Base-by-base conservation (phyloP, 495 filamentous ascomycete species). In the Friedmanniomyces endolithicus region DNA sequence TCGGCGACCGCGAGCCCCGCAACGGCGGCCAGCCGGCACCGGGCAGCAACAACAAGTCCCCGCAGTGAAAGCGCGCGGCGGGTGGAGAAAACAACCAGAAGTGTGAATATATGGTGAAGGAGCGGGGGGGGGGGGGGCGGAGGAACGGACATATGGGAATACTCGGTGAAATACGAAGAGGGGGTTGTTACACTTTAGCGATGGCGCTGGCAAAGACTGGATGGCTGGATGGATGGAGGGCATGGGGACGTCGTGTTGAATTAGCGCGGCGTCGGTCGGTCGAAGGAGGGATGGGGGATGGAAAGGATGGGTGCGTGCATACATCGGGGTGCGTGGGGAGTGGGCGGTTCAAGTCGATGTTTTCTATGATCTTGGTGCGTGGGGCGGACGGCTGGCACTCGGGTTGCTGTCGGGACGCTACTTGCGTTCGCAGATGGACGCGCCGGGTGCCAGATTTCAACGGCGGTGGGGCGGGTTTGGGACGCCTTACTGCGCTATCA, bases 1-100 rank as follows among this genome's bases (percentile, higher is more conserved):
- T 65, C 34, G 52, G 61, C 47, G 61, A 65, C 27, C 52, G 53
- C 48, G 60, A 60, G 35, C 48, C 53, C 11, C 57, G 63, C 43
- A 63, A 65, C 40, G 63, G n/a, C n/a, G n/a, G 60, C 4, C 57
- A 56, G 34, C 11, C 24, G 23, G 48, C 45, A 4, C 11, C 51
- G 24, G 41, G 56, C 45, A 3, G 48, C 16, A 46, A 46, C 27
- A 52, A 34, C 55, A 58, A 62, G 56, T 62, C 59, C 1, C 59
- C 59, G 8, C 59, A 62, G 55, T 62, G 58, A 48, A 19, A 1
- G 11, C 1, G 8, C 6, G 9, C 48, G 6, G 20, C 17, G 16
- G 25, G 24, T 33, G 8, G 24, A 50, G 16, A 9, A 11, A 35
- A 31, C 3, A 49, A 53, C 40, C n/a, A n/a, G 12, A 11, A 24